phyloP scores from a whole-genome alignment of 1,139 yeast species.

The Zygoascus sp. region DNA sequence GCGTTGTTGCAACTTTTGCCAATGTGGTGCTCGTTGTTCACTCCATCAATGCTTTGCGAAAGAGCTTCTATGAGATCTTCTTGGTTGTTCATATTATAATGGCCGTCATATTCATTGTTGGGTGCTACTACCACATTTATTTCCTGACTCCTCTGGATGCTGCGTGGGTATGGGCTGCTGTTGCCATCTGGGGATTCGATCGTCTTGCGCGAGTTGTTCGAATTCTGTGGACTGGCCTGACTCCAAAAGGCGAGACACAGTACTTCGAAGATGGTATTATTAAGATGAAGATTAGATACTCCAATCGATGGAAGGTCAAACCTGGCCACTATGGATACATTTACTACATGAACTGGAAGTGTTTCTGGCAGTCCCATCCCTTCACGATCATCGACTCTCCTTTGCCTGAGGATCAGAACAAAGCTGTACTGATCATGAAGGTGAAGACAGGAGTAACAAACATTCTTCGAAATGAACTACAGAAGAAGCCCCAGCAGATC shows the following conservation, averaged over 20 bases:
- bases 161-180: conserved; percentile 39
- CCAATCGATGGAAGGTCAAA: conserved; percentile 39
- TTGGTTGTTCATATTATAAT: conserved; percentile 53
- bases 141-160: conserved; percentile 7
- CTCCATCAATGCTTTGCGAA: conserved; percentile 50
- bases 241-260: conserved; percentile 38
- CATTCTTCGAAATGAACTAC: conserved; percentile 23
- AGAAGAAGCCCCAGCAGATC: conserved; percentile 18
- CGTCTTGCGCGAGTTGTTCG: conserved; percentile 36
- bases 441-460: conserved; percentile 27
- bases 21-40: conserved; percentile 43
- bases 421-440: conserved; percentile 33
- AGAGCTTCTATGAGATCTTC: conserved; percentile 59
- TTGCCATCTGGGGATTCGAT: conserved; percentile 41
- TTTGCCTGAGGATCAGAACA: conserved; percentile 18
- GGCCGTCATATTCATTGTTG: conserved; percentile 52
- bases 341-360: conserved; percentile 42
- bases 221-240: conserved; percentile 40
- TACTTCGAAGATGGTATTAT: conserved; percentile 28
- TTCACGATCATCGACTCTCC: conserved; percentile 49
- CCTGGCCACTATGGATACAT: conserved; percentile 62
- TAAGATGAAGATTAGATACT: conserved; percentile 28
- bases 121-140: conserved; percentile 55
- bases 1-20: conserved; percentile 46
- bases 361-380: conserved; percentile 63